Evolutionary conservation across 2,329 filamentous ascomycete species (phyloP).

Genomic region (Colletotrichum sp.): DNA sequence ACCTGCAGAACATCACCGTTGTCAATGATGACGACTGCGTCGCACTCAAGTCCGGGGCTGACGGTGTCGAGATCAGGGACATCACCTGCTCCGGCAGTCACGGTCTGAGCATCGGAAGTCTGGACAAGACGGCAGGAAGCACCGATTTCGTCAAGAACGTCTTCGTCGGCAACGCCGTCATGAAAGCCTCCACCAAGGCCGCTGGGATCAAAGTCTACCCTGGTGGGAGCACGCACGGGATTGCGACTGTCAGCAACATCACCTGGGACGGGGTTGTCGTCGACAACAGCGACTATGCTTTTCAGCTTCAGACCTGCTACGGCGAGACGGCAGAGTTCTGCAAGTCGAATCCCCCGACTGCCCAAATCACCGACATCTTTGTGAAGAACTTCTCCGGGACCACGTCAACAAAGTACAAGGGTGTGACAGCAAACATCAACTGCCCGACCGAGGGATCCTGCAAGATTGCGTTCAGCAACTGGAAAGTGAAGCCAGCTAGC

Average conservation of each 20-base stretch:
- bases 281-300: slow-evolving; percentile 42
- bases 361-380: slow-evolving; percentile 35
- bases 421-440: slow-evolving; percentile 38
- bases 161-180: slow-evolving; percentile 40
- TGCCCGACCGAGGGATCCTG: slow-evolving; percentile 41
- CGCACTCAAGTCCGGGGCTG: slow-evolving; percentile 43
- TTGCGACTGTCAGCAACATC: slow-evolving; percentile 42
- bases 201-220: slow-evolving; percentile 50
- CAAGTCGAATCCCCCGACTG: slow-evolving; percentile 33
- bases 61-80: slow-evolving; percentile 40
- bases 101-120: slow-evolving; percentile 49
- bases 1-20: slow-evolving; percentile 37
- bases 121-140: slow-evolving; percentile 36
- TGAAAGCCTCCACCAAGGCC: slow-evolving; percentile 47
- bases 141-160: slow-evolving; percentile 46
- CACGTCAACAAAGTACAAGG: slow-evolving; percentile 38
- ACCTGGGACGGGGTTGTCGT: slow-evolving; percentile 40
- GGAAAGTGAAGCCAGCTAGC: slow-evolving; percentile 29
- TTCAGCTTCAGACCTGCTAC: slow-evolving; percentile 51
- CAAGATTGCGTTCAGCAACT: slow-evolving; percentile 34
- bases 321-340: slow-evolving; percentile 39
- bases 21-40: slow-evolving; percentile 48
- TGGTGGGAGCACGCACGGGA: slow-evolving; percentile 36
- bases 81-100: slow-evolving; percentile 50
- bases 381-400: slow-evolving; percentile 41